These are phyloP conservation scores for Cladochytrium replicatum DNA, from an alignment of 192 early-diverging fungal species.

Conservation along the genomic window DNA sequence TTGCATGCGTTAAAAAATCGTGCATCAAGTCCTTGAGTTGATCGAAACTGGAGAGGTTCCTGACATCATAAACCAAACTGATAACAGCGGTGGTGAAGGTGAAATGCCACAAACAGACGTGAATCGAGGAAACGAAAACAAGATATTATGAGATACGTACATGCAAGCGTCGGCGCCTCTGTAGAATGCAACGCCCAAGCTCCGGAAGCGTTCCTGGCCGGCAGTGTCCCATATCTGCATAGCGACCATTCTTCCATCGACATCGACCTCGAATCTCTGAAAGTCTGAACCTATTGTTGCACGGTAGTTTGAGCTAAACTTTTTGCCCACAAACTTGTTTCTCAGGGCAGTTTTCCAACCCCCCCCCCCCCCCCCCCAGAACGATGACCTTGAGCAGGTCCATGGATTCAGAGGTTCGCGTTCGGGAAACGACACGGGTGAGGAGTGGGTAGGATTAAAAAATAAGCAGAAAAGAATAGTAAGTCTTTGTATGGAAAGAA, in stretches of 20 bases:
- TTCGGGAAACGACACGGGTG: too few species aligned
- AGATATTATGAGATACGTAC: slow-evolving; percentile 2
- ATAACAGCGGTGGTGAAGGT: too few species aligned
- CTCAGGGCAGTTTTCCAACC: too few species aligned
- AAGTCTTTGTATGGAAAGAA: too few species aligned
- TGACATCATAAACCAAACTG: slow-evolving; percentile 38
- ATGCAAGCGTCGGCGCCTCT: slow-evolving; percentile 38
- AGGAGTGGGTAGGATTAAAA: too few species aligned
- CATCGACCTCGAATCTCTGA: slow-evolving; percentile 18
- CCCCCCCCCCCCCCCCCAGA: too few species aligned
- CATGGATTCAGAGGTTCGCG: too few species aligned
- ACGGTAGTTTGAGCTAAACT: slow-evolving; percentile 23
- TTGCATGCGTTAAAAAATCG: slow-evolving; percentile 26
- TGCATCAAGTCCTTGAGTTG: slow-evolving; percentile 24
- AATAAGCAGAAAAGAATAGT: too few species aligned
- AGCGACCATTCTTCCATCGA: slow-evolving; percentile 9
- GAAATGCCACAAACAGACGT: slow-evolving; percentile 3
- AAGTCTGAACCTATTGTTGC: slow-evolving; percentile 39
- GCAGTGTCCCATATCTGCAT: slow-evolving; percentile 44
- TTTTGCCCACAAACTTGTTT: slow-evolving; percentile 28
- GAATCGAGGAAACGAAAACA: slow-evolving; percentile 3
- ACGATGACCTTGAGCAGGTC: too few species aligned
- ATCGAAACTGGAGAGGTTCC: slow-evolving; percentile 16
- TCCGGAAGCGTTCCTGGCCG: slow-evolving; percentile 37
- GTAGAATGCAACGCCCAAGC: slow-evolving; percentile 32